Percentiles rank a stretch among this genome's conserved stretches.
phyloP scores from a whole-genome alignment of 2,329 filamentous ascomycete genomes.

The Epichloe sibirici region DNA sequence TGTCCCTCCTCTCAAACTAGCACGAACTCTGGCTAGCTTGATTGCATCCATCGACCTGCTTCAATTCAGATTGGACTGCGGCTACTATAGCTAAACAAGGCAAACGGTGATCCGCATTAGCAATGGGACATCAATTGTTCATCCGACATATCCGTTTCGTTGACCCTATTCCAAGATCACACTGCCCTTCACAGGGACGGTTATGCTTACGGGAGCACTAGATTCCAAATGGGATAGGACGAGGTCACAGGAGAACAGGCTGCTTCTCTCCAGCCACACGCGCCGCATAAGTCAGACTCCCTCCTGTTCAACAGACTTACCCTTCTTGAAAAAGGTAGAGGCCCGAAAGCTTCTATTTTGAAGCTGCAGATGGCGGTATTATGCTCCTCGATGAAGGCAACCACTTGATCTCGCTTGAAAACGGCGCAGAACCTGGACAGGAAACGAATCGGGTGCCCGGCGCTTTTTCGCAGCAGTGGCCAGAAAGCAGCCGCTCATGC shows the following conservation, averaged over 20 bases:
- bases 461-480: slow-evolving; percentile 20
- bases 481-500: slow-evolving; percentile 17
- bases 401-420: slow-evolving; percentile 25
- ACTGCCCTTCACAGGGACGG: not conserved
- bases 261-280: not conserved
- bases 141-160: too few relatives aligned
- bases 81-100: too few relatives aligned
- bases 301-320: too few relatives aligned
- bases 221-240: too few relatives aligned
- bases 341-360: slow-evolving; percentile 15
- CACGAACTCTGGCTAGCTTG: too few relatives aligned
- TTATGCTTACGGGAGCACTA: not conserved
- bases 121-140: too few relatives aligned
- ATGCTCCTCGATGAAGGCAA: slow-evolving; percentile 30
- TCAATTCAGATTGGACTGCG: too few relatives aligned
- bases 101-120: too few relatives aligned
- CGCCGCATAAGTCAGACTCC: not conserved
- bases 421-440: slow-evolving; percentile 20
- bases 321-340: slow-evolving; percentile 5
- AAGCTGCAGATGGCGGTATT: slow-evolving; percentile 18
- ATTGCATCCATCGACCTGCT: too few relatives aligned
- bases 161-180: too few relatives aligned
- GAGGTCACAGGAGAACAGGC: not conserved
- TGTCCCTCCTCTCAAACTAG: not conserved
- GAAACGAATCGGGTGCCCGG: slow-evolving; percentile 17